These are phyloP conservation scores for Aspergillus bertholletiae DNA, from an alignment of 495 filamentous ascomycete genomes.

Conservation along the genomic window DNA sequence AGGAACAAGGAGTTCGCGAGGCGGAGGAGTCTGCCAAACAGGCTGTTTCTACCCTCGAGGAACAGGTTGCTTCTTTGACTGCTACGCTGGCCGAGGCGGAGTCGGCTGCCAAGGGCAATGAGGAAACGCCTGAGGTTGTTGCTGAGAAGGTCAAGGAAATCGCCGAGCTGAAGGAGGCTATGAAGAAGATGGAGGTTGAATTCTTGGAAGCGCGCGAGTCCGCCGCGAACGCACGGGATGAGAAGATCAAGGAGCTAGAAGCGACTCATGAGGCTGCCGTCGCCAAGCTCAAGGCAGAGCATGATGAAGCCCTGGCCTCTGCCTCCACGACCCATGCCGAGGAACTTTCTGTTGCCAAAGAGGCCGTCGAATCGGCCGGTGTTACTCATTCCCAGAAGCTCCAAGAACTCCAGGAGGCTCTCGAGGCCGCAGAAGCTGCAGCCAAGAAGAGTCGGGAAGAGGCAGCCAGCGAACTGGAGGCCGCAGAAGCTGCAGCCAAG, in stretches of 20 bases:
- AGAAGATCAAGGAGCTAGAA: slow-evolving; percentile 40
- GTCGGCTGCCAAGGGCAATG: slow-evolving; percentile 25
- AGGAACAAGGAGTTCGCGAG: slow-evolving; percentile 38
- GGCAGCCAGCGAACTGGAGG: slow-evolving; percentile 35
- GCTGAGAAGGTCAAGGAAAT: slow-evolving; percentile 41
- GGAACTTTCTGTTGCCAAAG: slow-evolving; percentile 32
- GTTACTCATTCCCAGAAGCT: slow-evolving; percentile 35
- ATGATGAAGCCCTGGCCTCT: slow-evolving; percentile 31
- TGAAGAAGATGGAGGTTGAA: slow-evolving; percentile 33
- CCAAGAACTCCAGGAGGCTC: slow-evolving; percentile 35
- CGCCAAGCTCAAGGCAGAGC: slow-evolving; percentile 32
- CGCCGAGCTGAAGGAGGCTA: slow-evolving; percentile 30
- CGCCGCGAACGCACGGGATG: slow-evolving; percentile 26
- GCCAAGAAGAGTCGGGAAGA: slow-evolving; percentile 27
- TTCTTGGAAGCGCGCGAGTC: slow-evolving; percentile 31
- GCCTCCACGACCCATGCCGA: slow-evolving; percentile 30
- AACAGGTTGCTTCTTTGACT: slow-evolving; percentile 37
- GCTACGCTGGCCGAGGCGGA: slow-evolving; percentile 35
- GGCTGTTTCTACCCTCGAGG: slow-evolving; percentile 27
- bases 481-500: slow-evolving; percentile 29
- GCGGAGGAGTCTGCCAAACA: slow-evolving; percentile 40
- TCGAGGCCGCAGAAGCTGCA: slow-evolving; percentile 34
- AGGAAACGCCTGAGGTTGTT: slow-evolving; percentile 23
- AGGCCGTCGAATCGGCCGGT: slow-evolving; percentile 30
- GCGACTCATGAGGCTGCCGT: slow-evolving; percentile 33